These are phyloP conservation scores for Hygrophila difformis DNA, from an alignment of 257 asterid genomes.

Conservation along the genomic window DNA sequence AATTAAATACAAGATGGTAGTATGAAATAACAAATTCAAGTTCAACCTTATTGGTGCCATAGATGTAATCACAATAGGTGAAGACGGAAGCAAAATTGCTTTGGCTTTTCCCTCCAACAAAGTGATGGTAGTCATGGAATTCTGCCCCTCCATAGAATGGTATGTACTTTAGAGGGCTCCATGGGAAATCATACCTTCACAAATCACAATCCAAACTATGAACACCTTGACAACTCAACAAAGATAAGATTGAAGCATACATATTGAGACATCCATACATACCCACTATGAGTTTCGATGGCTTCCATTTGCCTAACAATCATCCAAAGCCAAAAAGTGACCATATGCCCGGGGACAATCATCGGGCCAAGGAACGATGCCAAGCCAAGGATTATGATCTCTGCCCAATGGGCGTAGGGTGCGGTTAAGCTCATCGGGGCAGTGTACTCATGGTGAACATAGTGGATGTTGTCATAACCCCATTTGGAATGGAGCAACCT, in stretches of 20 bases:
- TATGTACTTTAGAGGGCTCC: conserved; percentile 64
- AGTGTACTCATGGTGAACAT: conserved; percentile 63
- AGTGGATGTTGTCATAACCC: conserved; percentile 64
- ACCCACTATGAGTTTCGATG: conserved; percentile 67
- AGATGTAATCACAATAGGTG: conserved; percentile 67
- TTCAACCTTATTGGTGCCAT: conserved; percentile 75
- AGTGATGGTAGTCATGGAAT: conserved; percentile 78
- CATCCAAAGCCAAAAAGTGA: conserved; percentile 72
- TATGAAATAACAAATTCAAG: no score
- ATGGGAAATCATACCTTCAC: conserved; percentile 65
- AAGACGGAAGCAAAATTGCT: conserved; percentile 77
- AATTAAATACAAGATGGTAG: not conserved
- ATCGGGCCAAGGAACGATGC: conserved; percentile 70
- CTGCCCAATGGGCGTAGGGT: conserved; percentile 77
- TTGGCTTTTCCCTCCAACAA: conserved; percentile 60
- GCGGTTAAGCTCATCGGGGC: conserved; percentile 74
- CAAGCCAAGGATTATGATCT: conserved; percentile 48
- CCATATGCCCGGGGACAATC: conserved; percentile 58
- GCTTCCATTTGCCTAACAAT: conserved; percentile 61
- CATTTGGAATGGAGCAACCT: conserved; percentile 51
- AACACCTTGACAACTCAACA: no score
- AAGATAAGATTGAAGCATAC: not conserved
- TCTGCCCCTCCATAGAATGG: conserved; percentile 79
- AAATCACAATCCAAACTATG: not conserved
- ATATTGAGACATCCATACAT: not conserved